A percentile compares a stretch with the other conserved stretches of the same genome.
These are phyloP conservation scores for Mallotus japonicus DNA, from an alignment of 441 rosid species.

Conservation along the genomic window DNA sequence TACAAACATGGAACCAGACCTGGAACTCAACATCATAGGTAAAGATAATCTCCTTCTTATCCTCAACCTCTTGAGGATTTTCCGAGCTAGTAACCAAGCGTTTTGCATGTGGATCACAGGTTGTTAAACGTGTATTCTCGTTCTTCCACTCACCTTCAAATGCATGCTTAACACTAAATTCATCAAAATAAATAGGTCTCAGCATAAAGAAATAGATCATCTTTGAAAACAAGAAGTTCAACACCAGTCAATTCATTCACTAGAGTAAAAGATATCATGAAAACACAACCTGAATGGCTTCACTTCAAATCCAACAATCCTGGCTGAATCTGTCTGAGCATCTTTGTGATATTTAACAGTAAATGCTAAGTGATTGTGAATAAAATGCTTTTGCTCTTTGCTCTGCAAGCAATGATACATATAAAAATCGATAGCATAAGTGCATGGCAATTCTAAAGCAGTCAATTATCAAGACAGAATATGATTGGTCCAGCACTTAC, in stretches of 20 bases:
- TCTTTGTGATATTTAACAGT: conserved; percentile 79
- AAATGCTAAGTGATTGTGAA: conserved; percentile 80
- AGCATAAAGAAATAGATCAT: neutral
- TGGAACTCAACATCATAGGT: conserved; percentile 87
- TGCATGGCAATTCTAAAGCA: conserved; percentile 8
- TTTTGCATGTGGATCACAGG: conserved; percentile 91
- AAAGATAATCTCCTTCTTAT: conserved; percentile 70
- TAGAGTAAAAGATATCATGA: neutral
- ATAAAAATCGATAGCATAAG: conserved; percentile 16
- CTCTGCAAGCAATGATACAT: conserved; percentile 42
- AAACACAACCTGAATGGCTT: conserved; percentile 69
- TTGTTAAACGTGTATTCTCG: conserved; percentile 65
- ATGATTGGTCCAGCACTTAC: conserved; percentile 42
- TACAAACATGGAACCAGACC: conserved; percentile 35
- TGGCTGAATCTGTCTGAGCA: conserved; percentile 48
- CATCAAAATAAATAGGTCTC: conserved; percentile 24
- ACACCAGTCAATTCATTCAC: neutral
- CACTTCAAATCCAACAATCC: conserved; percentile 94
- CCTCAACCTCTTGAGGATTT: conserved; percentile 82
- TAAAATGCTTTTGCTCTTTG: conserved; percentile 76
- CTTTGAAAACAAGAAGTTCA: conserved; percentile 2
- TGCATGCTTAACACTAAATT: conserved; percentile 69
- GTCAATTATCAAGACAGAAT: conserved; percentile 5
- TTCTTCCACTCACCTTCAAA: conserved; percentile 79
- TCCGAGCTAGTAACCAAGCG: conserved; percentile 70